Base-by-base conservation (phyloP, 2,329 filamentous ascomycete species). In the Ramichloridium luteum region DNA sequence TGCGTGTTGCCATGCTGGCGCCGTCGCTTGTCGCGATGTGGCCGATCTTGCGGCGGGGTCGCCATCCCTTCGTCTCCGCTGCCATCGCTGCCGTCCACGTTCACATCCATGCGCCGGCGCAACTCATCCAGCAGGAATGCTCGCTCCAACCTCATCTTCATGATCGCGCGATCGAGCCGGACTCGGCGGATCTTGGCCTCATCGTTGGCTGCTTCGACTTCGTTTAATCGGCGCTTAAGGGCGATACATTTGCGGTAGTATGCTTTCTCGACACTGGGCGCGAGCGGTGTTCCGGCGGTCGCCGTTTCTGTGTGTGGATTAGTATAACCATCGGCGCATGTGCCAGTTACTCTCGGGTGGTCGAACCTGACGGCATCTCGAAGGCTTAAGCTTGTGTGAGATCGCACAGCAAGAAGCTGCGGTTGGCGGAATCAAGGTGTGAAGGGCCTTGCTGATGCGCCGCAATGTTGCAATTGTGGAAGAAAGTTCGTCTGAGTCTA, bases 161-260 rank as follows among this genome's bases (percentile, higher is more conserved):
- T 80, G 45, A 94, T 79, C 50, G 83, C 80, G 42, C 86, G 77
- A 57, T 81, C 77, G 39, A 93, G 73, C 28, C 86, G 79, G 25
- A 72, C 67, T 41, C 93, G 80, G 31, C 84, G 80, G 32, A 83
- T 65, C 32, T 83, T 74, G 28, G 83, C 79, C 35, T 80, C 72
- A 48, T 93, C 85, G 56, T 94, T 94, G 51, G 84, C 79, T 38
- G 84, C 77, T 56, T 96, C 86, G 48, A 96, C 83, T 56, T 94
- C 86, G 55, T 77, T 80, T 42, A 90, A 82, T 39, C 90, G 80
- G 48, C 83, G 80, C 62, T 92, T 92, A 13, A 98, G 72, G 48
- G 92, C 81, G 54, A 94, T 84, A 58, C 88, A 96, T 73, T 98
- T 96, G 43, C 83, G 75, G 50, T 90, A 85, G 61, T 96, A 98